Evolutionary conservation across 192 early-diverging fungal species (phyloP).

Genomic region (Coemansia sp.): DNA sequence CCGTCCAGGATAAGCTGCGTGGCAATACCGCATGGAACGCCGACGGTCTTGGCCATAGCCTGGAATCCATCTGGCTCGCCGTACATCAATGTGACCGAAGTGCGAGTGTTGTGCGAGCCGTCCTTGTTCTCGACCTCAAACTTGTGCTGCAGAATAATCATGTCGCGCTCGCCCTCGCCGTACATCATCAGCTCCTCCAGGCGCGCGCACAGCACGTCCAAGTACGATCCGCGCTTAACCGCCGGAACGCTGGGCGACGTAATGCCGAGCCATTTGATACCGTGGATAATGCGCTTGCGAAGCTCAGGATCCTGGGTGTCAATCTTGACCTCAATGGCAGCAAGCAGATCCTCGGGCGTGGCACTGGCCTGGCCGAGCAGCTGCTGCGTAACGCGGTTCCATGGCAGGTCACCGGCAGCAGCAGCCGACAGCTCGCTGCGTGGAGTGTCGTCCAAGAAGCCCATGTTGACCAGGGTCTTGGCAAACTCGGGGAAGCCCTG

Average conservation of each 20-base stretch:
- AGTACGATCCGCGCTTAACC: conserved; percentile 68
- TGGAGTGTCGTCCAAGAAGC: conserved; percentile 80
- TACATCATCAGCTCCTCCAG: conserved; percentile 97
- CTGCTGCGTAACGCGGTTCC: conserved; percentile 75
- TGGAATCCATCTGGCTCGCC: conserved; percentile 84
- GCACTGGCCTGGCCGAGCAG: conserved; percentile 29
- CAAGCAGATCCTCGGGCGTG: conserved; percentile 54
- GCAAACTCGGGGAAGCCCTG: conserved; percentile 96
- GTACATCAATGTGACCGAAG: conserved; percentile 89
- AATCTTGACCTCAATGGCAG: conserved; percentile 67
- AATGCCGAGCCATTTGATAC: conserved; percentile 83
- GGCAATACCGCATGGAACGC: conserved; percentile 95
- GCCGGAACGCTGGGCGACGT: conserved; percentile 71
- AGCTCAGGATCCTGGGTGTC: conserved; percentile 59
- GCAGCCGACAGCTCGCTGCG: conserved; percentile 59
- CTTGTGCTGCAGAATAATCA: conserved; percentile 96
- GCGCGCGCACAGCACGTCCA: conserved; percentile 93
- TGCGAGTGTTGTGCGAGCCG: conserved; percentile 82
- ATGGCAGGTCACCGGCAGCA: conserved; percentile 62
- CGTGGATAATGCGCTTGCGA: conserved; percentile 64
- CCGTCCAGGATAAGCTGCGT: conserved; percentile 90
- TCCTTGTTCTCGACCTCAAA: conserved; percentile 92
- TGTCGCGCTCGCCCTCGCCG: conserved; percentile 85
- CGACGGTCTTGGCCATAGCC: conserved; percentile 98
- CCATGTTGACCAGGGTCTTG: conserved; percentile 90